These are phyloP conservation scores for Colletotrichum costaricense DNA, from an alignment of 2,329 filamentous ascomycete genomes.

Conservation along the genomic window DNA sequence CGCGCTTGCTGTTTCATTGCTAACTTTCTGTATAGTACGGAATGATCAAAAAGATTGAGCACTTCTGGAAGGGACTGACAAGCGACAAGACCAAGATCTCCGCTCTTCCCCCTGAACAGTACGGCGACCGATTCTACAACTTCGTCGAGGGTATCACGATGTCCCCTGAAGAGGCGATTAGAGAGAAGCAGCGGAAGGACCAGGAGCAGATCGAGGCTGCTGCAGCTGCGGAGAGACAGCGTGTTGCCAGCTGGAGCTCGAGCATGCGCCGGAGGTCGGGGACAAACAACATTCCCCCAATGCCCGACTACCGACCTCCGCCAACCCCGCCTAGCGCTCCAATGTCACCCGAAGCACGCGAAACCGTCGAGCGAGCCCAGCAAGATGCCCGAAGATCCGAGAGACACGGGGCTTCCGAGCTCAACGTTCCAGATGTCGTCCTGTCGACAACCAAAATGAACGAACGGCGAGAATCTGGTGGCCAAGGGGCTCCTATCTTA, in stretches of 20 bases:
- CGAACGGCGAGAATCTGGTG: conserved; percentile 66
- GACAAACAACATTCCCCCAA: conserved; percentile 49
- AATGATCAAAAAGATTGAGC: conserved; percentile 91
- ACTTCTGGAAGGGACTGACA: conserved; percentile 95
- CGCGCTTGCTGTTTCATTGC: not conserved
- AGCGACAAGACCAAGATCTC: conserved; percentile 89
- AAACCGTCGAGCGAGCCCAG: conserved; percentile 54
- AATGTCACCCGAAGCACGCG: conserved; percentile 51
- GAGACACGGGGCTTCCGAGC: conserved; percentile 47
- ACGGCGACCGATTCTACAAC: conserved; percentile 92
- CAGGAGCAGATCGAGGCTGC: conserved; percentile 65
- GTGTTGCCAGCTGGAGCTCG: conserved; percentile 51
- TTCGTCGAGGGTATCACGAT: conserved; percentile 94
- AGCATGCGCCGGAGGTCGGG: conserved; percentile 46
- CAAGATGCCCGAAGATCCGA: conserved; percentile 50
- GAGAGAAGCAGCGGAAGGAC: conserved; percentile 71
- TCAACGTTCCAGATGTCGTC: conserved; percentile 71
- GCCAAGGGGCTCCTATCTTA: conserved; percentile 66
- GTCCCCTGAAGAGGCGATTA: conserved; percentile 84
- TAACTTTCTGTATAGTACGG: conserved; percentile 78
- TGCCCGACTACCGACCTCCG: conserved; percentile 59
- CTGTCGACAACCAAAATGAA: conserved; percentile 53
- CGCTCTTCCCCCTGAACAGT: conserved; percentile 87
- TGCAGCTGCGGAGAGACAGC: conserved; percentile 47
- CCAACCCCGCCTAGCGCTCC: conserved; percentile 48